Conservation (phyloP, 1,284 basidiomycete species). For the Tilletia horrida region DNA sequence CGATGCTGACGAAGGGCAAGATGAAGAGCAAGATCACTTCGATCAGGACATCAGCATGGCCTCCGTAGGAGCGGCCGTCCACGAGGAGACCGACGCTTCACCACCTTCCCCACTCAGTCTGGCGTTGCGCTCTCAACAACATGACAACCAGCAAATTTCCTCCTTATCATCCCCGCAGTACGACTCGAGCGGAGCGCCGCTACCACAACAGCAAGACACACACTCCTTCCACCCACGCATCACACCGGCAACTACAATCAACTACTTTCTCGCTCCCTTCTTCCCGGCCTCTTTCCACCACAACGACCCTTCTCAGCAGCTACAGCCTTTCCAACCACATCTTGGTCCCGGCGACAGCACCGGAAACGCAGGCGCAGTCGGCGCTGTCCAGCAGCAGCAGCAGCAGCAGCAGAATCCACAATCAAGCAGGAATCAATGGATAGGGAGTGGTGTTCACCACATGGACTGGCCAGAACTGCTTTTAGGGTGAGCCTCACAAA, state of each 20-base stretch:
- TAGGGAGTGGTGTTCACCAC: not conserved
- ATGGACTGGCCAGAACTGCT: constrained; percentile 17
- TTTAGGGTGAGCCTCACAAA: not conserved
- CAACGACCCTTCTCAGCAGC: not conserved
- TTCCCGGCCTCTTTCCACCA: constrained; percentile 1
- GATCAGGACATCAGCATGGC: not conserved
- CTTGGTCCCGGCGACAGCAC: too few relatives aligned
- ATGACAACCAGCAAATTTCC: too few relatives aligned
- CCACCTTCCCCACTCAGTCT: not conserved
- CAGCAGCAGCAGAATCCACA: not conserved
- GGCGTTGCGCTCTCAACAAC: not conserved
- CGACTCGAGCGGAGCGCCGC: not conserved
- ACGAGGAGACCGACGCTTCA: not conserved
- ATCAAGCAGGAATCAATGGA: not conserved
- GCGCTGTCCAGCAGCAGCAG: not conserved
- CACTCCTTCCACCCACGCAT: not conserved
- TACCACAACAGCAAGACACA: not conserved
- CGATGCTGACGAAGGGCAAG: not conserved
- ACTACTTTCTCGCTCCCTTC: constrained; percentile 18
- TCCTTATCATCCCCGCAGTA: not conserved
- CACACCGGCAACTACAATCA: not conserved
- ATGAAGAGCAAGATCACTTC: not conserved
- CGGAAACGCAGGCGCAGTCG: not conserved
- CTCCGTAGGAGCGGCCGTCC: not conserved
- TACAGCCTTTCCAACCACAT: not conserved